Conservation (phyloP, 129 eudicot genomes). For the Lonicera japonica region DNA sequence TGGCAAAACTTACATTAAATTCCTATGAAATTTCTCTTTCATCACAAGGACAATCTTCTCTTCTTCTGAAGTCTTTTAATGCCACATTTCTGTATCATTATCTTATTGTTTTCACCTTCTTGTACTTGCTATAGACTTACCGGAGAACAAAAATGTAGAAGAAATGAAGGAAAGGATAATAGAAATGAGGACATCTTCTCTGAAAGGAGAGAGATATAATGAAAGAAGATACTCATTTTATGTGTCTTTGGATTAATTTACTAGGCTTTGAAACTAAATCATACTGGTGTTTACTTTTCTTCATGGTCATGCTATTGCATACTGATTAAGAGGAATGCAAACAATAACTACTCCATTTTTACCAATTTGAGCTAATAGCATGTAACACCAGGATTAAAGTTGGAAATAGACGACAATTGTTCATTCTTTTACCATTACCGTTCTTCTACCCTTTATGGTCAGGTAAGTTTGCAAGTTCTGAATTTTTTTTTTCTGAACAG, state of each 20-base stretch:
- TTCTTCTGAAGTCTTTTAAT: not conserved
- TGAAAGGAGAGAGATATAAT: not conserved
- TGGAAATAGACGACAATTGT: too few relatives aligned
- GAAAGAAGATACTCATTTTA: too few relatives aligned
- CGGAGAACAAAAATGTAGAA: not conserved
- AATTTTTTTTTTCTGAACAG: conserved; percentile 37
- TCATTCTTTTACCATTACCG: not conserved
- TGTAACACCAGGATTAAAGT: not conserved
- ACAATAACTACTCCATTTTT: not conserved
- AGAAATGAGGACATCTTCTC: not conserved
- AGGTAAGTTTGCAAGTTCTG: not conserved
- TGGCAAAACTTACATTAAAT: too few relatives aligned
- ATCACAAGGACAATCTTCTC: not conserved
- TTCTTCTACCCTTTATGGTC: not conserved
- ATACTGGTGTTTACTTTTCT: too few relatives aligned
- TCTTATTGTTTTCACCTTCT: not conserved
- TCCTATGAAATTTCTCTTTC: too few relatives aligned
- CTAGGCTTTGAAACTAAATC: too few relatives aligned
- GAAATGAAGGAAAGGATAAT: not conserved
- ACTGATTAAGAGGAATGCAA: too few relatives aligned
- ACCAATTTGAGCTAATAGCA: not conserved
- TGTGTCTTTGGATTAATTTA: too few relatives aligned
- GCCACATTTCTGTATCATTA: not conserved
- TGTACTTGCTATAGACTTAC: not conserved
- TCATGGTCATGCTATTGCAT: too few relatives aligned